Percentiles rank a stretch among this genome's conserved stretches.
phyloP scores from a whole-genome alignment of 495 filamentous ascomycete genomes.

The Penicillium subrubescens region DNA sequence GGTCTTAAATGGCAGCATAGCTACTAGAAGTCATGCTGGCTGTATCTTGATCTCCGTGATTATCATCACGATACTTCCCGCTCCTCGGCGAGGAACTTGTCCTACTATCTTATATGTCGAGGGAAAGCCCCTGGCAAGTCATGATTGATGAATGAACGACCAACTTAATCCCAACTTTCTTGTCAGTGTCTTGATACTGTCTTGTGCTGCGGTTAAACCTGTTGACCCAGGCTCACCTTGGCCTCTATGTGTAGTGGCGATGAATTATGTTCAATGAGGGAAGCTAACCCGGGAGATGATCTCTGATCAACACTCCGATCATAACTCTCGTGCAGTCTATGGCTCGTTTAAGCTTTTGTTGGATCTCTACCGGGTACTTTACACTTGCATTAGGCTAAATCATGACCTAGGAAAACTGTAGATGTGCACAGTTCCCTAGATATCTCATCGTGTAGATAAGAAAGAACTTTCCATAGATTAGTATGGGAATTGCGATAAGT shows the following conservation, averaged over 20 bases:
- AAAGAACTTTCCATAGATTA: too few relatives aligned
- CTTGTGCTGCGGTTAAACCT: not conserved
- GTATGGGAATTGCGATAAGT: too few relatives aligned
- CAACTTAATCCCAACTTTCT: slow-evolving; percentile 7
- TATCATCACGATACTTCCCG: not conserved
- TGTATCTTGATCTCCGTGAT: not conserved
- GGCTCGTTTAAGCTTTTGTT: too few relatives aligned
- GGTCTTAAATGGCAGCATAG: slow-evolving; percentile 10
- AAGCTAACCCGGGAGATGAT: too few relatives aligned
- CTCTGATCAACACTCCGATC: too few relatives aligned
- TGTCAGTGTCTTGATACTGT: slow-evolving; percentile 1
- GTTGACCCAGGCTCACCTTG: not conserved
- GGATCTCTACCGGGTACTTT: too few relatives aligned
- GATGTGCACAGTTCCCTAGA: too few relatives aligned
- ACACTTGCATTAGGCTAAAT: too few relatives aligned
- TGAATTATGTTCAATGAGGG: not conserved
- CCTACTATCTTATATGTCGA: not conserved
- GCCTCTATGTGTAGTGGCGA: not conserved
- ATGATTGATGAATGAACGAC: slow-evolving; percentile 18
- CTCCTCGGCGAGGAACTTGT: slow-evolving; percentile 7
- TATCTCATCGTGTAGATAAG: too few relatives aligned
- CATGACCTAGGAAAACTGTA: too few relatives aligned
- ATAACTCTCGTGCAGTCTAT: too few relatives aligned
- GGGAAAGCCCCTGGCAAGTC: not conserved
- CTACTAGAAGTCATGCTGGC: not conserved